Evolutionary conservation across 106 monocot genomes (phyloP).

Genomic region (Apostasia ramifera): DNA sequence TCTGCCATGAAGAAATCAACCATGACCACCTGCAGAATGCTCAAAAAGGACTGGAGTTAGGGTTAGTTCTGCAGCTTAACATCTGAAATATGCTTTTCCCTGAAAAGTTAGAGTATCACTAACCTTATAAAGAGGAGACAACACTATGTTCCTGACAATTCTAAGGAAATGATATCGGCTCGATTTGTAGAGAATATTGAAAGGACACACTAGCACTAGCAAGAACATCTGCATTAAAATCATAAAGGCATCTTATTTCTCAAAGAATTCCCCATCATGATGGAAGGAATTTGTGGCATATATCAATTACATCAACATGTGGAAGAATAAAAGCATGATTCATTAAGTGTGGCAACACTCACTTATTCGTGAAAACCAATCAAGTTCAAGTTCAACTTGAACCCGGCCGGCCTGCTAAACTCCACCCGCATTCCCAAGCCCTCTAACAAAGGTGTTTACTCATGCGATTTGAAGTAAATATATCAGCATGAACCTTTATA

Average conservation of each 20-base stretch:
- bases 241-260: conserved; percentile 11
- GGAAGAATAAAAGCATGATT: neutral
- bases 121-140: conserved; percentile 94
- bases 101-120: neutral
- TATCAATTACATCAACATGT: neutral
- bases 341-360: neutral
- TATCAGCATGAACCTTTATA: too few relatives aligned
- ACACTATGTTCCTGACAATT: conserved; percentile 75
- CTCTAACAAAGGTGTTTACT: too few relatives aligned
- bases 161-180: conserved; percentile 69
- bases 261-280: neutral
- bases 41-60: neutral
- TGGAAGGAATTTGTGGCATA: neutral
- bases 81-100: neutral
- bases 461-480: too few relatives aligned
- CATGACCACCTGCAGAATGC: conserved; percentile 74
- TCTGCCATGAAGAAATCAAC: conserved; percentile 99
- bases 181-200: conserved; percentile 49
- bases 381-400: too few relatives aligned
- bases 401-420: too few relatives aligned
- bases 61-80: neutral
- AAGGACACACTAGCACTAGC: conserved; percentile 66
- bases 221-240: conserved; percentile 53
- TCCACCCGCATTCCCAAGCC: too few relatives aligned
- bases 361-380: too few relatives aligned